Evolutionary conservation across 2,329 filamentous ascomycete species (phyloP), one percentile per base, ranked within the genome.

Genomic region (Penicillium sp.): DNA sequence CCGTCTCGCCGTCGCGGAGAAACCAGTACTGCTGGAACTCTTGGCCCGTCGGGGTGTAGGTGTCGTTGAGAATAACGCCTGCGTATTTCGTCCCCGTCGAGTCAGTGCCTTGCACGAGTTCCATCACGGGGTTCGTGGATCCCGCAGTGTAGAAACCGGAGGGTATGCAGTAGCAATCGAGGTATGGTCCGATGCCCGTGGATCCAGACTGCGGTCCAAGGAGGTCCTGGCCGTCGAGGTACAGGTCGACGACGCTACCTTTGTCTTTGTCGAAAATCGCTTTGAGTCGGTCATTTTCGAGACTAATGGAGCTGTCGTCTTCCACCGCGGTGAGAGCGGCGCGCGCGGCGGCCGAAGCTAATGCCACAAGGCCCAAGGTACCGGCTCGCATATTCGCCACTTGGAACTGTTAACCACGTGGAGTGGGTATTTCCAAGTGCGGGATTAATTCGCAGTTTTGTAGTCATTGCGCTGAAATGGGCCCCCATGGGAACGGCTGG

Each of bases 1-100:
- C 87, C 0, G 87, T 88, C 71, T 90, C 87, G 1, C 83, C 84
- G 49, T 88, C 86, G 11, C 84, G 78, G 3, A 89, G 74, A 66
- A 89, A 89, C 85, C 85, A 89, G 71, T 88, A 89, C 68, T 89
- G 86, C 67, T 89, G 83, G 17, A 90, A 76, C 6, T 84, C 69
- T 68, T 89, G 86, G 2, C 86, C 85, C 0, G 86, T 88, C 0
- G 80, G 76, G 0, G 81, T 78, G 68, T 87, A 88, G 0, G 81
- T 84, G 62, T 89, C 85, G 51, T 83, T 84, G 81, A 89, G 84
- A 47, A 84, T 79, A 35, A 88, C 82, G 1, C 86, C 86, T 3
- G 81, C 86, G 69, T 88, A 89, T 6, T 79, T 70, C 0, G 80
- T 83, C 0, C 82, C 82, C 0, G 78, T 79, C 1, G 77, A 77